These are phyloP conservation scores for Choiromyces venosus DNA, from an alignment of 495 filamentous ascomycete species.

Conservation along the genomic window DNA sequence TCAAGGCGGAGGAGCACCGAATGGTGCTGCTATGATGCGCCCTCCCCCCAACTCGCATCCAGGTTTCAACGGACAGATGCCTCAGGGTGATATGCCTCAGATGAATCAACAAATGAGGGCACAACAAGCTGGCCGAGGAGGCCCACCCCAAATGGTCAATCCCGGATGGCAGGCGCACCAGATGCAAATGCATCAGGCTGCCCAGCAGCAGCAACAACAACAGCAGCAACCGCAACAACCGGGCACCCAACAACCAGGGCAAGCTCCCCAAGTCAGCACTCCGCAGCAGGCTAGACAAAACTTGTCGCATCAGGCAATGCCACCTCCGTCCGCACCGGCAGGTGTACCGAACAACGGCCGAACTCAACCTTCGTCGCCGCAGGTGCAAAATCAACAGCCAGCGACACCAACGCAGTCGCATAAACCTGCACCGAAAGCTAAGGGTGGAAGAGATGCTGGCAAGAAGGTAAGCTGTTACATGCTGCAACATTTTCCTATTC, in stretches of 20 bases:
- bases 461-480: slow-evolving; percentile 63
- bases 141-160: slow-evolving; percentile 1
- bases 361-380: slow-evolving; percentile 70
- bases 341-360: slow-evolving; percentile 55
- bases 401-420: slow-evolving; percentile 75
- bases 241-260: slow-evolving; percentile 54
- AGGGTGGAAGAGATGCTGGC: slow-evolving; percentile 61
- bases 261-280: slow-evolving; percentile 63
- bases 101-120: slow-evolving; percentile 42
- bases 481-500: slow-evolving; percentile 44
- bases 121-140: slow-evolving; percentile 47
- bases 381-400: slow-evolving; percentile 66
- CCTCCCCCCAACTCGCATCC: slow-evolving; percentile 78
- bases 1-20: slow-evolving; percentile 54
- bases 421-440: slow-evolving; percentile 73
- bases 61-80: slow-evolving; percentile 64
- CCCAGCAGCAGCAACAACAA: slow-evolving; percentile 41
- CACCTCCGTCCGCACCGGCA: slow-evolving; percentile 77
- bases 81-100: slow-evolving; percentile 49
- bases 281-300: slow-evolving; percentile 56
- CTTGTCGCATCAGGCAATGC: slow-evolving; percentile 58
- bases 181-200: slow-evolving; percentile 41
- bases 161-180: slow-evolving; percentile 38
- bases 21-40: slow-evolving; percentile 60
- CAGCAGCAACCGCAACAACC: slow-evolving; percentile 47